Base-by-base conservation (phyloP, 1,139 yeast species). In the Candida tropicalis region DNA sequence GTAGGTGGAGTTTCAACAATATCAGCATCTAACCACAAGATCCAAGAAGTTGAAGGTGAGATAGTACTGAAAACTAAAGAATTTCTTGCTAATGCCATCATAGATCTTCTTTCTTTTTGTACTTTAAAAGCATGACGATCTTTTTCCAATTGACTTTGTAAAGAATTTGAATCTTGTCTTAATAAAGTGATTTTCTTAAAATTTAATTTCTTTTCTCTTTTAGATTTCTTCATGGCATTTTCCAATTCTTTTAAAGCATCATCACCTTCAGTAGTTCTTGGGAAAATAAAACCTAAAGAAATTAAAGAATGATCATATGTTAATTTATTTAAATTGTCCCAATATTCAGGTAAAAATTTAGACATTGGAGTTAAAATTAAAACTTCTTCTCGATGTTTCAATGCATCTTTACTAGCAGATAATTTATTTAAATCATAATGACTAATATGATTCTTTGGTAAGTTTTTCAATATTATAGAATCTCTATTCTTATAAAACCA, bases 1-100 rank as follows among this genome's bases (percentile, higher is more conserved):
- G 87, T 79, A 13, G 77, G 66, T 13, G 97, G 96, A 3, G 97
- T 81, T 65, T 93, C 99, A 29, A 91, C 79, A 39, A 93, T 84
- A 66, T 93, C 99, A 3, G 96, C 84, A 66, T 93, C 99, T 53
- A 93, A 72, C 98, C 99, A 95, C 41, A 93, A 71, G 23, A 91
- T 85, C 99, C 99, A 93, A 23, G 96, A 81, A 5, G 96, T 90
- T 51, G 85, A 79, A 12, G 97, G 96, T 1, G 91, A 85, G 40
- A 93, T 70, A 2, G 97, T 81, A n/a, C 97, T 86, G 65, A 90
- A 88, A 37, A 93, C 74, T 46, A 93, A 71, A 29, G 97, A 90
- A 69, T 93, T 93, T 62, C 99, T 77, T 2, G 98, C 97, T 50
- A 88, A 69, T 2, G 97, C 95, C 98, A 93, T 91, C 62, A 84